Evolutionary conservation across 2,329 filamentous ascomycete genomes (phyloP), one percentile per base, ranked within the genome.

Genomic region (Fusarium sp.): DNA sequence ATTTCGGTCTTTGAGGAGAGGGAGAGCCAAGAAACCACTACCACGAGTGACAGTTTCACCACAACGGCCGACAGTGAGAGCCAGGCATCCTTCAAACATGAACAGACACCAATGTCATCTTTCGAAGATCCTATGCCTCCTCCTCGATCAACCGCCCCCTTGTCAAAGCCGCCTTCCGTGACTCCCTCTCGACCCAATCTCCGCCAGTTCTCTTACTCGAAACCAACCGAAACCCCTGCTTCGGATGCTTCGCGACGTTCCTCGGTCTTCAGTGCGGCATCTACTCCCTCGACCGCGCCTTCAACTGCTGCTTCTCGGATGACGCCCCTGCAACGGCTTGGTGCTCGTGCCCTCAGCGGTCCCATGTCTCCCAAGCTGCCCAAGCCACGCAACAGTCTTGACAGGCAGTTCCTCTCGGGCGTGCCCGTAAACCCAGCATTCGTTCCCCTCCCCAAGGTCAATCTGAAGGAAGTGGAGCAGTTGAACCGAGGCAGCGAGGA

Each of bases 401-500:
- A 61, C 36, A 71, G 64, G 18, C 72, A 70, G 38, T 77, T 75
- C 42, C 69, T 80, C 4, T 75, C 78, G 9, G 78, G 77, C 7
- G 64, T 84, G 3, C 81, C 83, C 1, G 76, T 85, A 36, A 86
- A 89, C 66, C 84, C 86, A 3, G 80, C 85, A 0, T 85, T 86
- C 70, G 81, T 88, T 6, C 85, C 86, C 0, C 77, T 88, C 8
- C 86, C 86, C 1, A 84, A 82, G 61, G 85, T 86, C 2, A 84
- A 87, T 67, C 65, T 86, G 25, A 79, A 79, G 7, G 86, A 88
- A 70, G 80, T 88, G 4, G 84, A 84, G 69, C 83, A 84, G 2
- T 74, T 88, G 42, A 85, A 87, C 69, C 74, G 75, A 54, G 86
- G 87, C 13, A 89, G 86, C 71, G 87, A 89, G 73, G 87, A 89